Percentiles rank a stretch among this genome's conserved stretches.
These are phyloP conservation scores for Caloboletus inedulis DNA, from an alignment of 1,284 basidiomycete species.

Conservation along the genomic window DNA sequence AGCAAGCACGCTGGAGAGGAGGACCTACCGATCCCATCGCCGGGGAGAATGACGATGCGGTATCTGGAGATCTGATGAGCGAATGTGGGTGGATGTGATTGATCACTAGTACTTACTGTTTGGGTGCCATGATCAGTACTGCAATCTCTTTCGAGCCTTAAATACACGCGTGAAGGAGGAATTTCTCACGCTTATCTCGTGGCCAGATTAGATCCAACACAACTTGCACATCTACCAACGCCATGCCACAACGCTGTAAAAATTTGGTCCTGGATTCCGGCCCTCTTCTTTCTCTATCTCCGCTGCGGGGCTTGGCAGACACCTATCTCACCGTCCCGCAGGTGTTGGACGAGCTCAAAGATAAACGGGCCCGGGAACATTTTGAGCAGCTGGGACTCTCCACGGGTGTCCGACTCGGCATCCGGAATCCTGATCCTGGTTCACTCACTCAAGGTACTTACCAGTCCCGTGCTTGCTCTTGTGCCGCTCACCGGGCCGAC, in stretches of 20 bases:
- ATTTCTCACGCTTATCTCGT: slow-evolving; percentile 15
- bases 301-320: slow-evolving; percentile 79
- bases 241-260: slow-evolving; percentile 54
- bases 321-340: slow-evolving; percentile 85
- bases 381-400: slow-evolving; percentile 74
- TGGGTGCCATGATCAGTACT: slow-evolving; percentile 39
- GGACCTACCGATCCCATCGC: slow-evolving; percentile 90
- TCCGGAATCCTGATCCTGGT: slow-evolving; percentile 69
- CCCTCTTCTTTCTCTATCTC: slow-evolving; percentile 82
- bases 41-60: slow-evolving; percentile 86
- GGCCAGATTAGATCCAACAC: slow-evolving; percentile 11
- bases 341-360: slow-evolving; percentile 86
- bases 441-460: slow-evolving; percentile 74
- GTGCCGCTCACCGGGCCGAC: slow-evolving; percentile 12
- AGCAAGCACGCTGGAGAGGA: neutral
- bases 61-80: slow-evolving; percentile 49
- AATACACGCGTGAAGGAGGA: neutral
- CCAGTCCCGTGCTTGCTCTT: slow-evolving; percentile 3
- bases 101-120: slow-evolving; percentile 39
- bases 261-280: slow-evolving; percentile 90
- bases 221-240: neutral
- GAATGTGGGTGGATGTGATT: neutral
- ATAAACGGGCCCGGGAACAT: slow-evolving; percentile 81
- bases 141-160: neutral
- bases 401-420: slow-evolving; percentile 72